Evolutionary conservation across 2,329 filamentous ascomycete genomes (phyloP).

Genomic region (Teratosphaeria zuluensis): DNA sequence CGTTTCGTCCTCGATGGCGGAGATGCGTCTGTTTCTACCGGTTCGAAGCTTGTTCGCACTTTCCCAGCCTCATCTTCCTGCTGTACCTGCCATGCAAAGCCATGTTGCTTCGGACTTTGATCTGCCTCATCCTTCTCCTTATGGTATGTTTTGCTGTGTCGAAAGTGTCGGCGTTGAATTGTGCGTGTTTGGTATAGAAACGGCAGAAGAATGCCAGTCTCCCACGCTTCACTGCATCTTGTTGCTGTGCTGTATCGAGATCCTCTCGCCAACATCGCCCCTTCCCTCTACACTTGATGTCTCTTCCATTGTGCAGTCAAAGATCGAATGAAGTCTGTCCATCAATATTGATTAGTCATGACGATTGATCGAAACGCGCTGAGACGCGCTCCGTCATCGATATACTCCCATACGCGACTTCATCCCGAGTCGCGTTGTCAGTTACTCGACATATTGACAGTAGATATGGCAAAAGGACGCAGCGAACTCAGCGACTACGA

Average conservation of each 20-base stretch:
- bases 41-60: no score
- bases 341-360: not conserved
- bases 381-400: not conserved
- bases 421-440: no score
- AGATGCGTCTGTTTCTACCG: no score
- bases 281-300: not conserved
- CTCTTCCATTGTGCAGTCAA: not conserved
- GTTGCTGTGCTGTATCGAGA: not conserved
- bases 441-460: not conserved
- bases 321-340: not conserved
- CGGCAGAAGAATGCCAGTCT: conserved; percentile 9
- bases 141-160: not conserved
- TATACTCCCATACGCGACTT: not conserved
- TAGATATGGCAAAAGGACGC: conserved; percentile 11
- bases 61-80: no score
- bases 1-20: no score
- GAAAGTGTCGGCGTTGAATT: conserved; percentile 10
- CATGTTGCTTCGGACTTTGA: not conserved
- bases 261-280: not conserved
- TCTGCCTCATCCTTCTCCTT: not conserved
- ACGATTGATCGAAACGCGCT: not conserved
- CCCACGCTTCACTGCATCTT: not conserved
- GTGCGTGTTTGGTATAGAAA: conserved; percentile 24
- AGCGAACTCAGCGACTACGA: conserved; percentile 72
- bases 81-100: no score